Percentiles rank a stretch among this genome's conserved stretches.
These are phyloP conservation scores for Spirogloea muscicola DNA, from an alignment of 139 green algal genomes.

Conservation along the genomic window DNA sequence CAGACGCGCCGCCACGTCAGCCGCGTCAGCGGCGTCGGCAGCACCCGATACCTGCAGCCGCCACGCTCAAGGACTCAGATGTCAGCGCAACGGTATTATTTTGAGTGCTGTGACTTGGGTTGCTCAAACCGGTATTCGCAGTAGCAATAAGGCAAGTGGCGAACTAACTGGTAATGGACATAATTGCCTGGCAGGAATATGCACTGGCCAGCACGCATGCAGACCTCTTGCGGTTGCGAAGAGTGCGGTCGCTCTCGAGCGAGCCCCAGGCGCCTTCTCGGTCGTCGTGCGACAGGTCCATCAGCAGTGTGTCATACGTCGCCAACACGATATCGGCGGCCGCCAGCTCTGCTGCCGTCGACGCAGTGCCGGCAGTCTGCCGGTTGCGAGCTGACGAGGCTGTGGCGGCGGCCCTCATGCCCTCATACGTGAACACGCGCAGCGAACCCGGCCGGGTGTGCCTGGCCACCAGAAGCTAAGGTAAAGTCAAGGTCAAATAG, in stretches of 20 bases:
- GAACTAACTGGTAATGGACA: too few relatives aligned
- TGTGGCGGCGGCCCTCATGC: constrained; percentile 22
- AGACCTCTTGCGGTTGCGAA: too few relatives aligned
- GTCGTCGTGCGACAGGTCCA: constrained; percentile 64
- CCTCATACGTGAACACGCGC: constrained; percentile 64
- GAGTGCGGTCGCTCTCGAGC: too few relatives aligned
- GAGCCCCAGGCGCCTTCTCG: too few relatives aligned
- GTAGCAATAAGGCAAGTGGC: too few relatives aligned
- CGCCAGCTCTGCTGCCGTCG: constrained; percentile 46
- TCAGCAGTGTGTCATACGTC: constrained; percentile 80
- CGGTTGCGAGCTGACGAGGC: constrained; percentile 43
- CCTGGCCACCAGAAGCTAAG: neutral
- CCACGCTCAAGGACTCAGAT: too few relatives aligned
- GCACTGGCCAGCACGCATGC: too few relatives aligned
- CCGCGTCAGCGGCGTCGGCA: constrained; percentile 82
- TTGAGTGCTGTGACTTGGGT: too few relatives aligned
- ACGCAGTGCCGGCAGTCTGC: constrained; percentile 51
- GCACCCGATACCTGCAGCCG: constrained; percentile 51
- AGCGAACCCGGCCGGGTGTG: constrained; percentile 52
- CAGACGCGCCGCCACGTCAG: constrained; percentile 84
- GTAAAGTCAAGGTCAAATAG: neutral
- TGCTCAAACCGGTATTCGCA: too few relatives aligned
- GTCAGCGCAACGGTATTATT: too few relatives aligned
- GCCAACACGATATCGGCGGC: constrained; percentile 83
- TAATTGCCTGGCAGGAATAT: too few relatives aligned